Evolutionary conservation across 441 rosid genomes (phyloP).

Genomic region (Biscutella laevigata): DNA sequence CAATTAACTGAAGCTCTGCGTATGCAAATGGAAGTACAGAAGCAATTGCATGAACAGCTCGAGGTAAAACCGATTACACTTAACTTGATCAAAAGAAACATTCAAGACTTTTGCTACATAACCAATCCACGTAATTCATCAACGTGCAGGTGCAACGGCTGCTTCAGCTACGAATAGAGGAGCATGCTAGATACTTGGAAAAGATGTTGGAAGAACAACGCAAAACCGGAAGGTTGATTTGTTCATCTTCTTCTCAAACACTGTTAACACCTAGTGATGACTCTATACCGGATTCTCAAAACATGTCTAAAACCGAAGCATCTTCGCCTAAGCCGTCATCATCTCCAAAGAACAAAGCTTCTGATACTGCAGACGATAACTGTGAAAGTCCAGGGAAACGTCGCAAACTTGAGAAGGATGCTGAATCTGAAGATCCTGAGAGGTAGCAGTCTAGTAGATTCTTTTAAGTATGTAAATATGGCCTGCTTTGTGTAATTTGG

Average conservation of each 20-base stretch:
- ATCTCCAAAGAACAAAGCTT: slow-evolving; percentile 28
- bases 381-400: slow-evolving; percentile 35
- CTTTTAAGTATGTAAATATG: slow-evolving; percentile 12
- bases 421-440: slow-evolving; percentile 28
- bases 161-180: slow-evolving; percentile 67
- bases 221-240: slow-evolving; percentile 46
- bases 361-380: slow-evolving; percentile 21
- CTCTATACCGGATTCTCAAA: slow-evolving; percentile 27
- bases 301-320: slow-evolving; percentile 32
- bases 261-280: slow-evolving; percentile 26
- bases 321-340: slow-evolving; percentile 26
- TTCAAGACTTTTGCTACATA: not conserved
- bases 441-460: slow-evolving; percentile 16
- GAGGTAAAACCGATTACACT: slow-evolving; percentile 43
- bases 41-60: slow-evolving; percentile 83
- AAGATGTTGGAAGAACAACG: slow-evolving; percentile 74
- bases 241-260: slow-evolving; percentile 29
- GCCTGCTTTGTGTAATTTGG: not conserved
- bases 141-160: slow-evolving; percentile 49
- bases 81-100: not conserved
- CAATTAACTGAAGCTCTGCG: slow-evolving; percentile 68
- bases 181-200: slow-evolving; percentile 73
- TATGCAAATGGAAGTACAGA: slow-evolving; percentile 90
- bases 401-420: slow-evolving; percentile 30
- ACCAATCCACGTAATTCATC: not conserved